Evolutionary conservation across 805 yeast genomes (phyloP), one percentile per base, ranked within the genome.

Genomic region (Candida patagonica): DNA sequence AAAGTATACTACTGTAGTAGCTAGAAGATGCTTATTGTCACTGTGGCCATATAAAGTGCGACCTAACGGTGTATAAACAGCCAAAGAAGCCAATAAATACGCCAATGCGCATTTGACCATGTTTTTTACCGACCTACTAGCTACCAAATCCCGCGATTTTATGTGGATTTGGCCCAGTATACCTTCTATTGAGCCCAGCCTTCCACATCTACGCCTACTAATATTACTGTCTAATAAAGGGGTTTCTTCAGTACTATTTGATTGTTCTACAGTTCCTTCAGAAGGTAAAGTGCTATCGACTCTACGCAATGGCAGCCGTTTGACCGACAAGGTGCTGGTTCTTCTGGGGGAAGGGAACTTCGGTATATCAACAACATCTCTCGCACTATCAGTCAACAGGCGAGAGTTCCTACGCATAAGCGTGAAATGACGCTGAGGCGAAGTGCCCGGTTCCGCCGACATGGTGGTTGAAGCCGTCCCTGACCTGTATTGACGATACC

Each of bases 1-100:
- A 64, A 85, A 84, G 57, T 85, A 85, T 2, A 84, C 92, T 1
- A 84, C 80, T 7, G 80, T 80, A 0, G 94, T 85, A 27, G 94
- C 86, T 2, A 80, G 77, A 47, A 82, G 71, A 62, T 84, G 95
- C 55, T 84, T 84, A 8, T 81, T 75, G 58, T 81, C 88, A 20
- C 82, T 68, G 26, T 61, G 55, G 0, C 94, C 94, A 31, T 82
- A 54, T 2, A 75, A 44, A 13, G 57, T 50, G 8, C 77, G 67
- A 2, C 60, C 42, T 12, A 53, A 35, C 5, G 61, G 59, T n/a
- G 59, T 49, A 56, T 79, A 82, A 13, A 84, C 92, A 1, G 78
- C 83, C 42, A 81, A 52, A 0, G 94, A 79, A 1, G 87, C 89
- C 1, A 83, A 43, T 7, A 79, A 61, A 53, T 85, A 85, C 1